Evolutionary conservation across 1,284 basidiomycete species (phyloP), one percentile per base, ranked within the genome.

Genomic region (Tilletia walkeri): DNA sequence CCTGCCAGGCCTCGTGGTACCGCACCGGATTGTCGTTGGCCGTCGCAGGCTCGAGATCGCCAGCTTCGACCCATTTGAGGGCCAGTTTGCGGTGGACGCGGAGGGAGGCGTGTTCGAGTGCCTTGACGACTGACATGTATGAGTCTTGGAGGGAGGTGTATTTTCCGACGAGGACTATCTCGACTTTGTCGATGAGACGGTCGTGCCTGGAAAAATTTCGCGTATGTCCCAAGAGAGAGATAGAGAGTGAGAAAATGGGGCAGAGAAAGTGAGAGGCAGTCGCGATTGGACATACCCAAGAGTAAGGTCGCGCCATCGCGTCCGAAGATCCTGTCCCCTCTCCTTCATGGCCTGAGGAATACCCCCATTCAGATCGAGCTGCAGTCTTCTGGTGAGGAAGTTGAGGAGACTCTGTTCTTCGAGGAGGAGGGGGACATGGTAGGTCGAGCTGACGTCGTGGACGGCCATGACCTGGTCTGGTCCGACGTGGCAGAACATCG

Each of bases 401-500:
- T 89, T 86, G 59, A 98, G 85, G 76, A 99, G 91, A 20, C 94
- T 94, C 85, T 99, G 96, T 20, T 93, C 90, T 76, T 92, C 90
- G 47, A 99, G 88, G 9, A 99, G 88, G 6, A 99, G 88, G 1
- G 96, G 96, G 41, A 99, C 95, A 82, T 99, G 95, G 85, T 99
- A 99, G 47, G 98, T 94, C 24, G 95, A 97, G 6, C 90, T 90
- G 53, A 99, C 93, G 82, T 99, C 94, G 85, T 98, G 95, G 14
- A 99, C 93, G 69, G 94, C 95, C 70, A 99, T 88, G 53, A 99
- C 96, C 84, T 99, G 96, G 80, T 94, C 91, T 4, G 92, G 88
- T 1, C 89, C 87, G 75, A 99, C 95, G 83, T 99, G 96, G 85
- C 95, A 99, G 88, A 99, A 99, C 95, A 99, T 98, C 74, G 93